phyloP scores from a whole-genome alignment of 345 rosid species.

The Eutrema heterophyllum region DNA sequence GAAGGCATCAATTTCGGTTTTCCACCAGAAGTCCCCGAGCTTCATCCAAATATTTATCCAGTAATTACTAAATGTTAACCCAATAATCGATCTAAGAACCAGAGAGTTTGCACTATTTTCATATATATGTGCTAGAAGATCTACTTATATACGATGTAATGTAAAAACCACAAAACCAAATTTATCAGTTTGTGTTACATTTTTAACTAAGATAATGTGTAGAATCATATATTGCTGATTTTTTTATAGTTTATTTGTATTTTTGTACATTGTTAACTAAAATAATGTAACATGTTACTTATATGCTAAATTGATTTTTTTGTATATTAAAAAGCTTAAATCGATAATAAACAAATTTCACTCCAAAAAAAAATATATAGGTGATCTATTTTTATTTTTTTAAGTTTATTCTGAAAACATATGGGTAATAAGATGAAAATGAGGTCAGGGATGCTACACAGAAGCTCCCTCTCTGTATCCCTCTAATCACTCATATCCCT shows the following conservation, averaged over 20 bases:
- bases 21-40: conserved; percentile 95
- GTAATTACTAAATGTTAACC: background rate
- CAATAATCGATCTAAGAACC: background rate
- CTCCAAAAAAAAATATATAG: background rate
- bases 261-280: background rate
- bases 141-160: background rate
- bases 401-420: too few species aligned
- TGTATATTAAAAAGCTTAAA: background rate
- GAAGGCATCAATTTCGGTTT: conserved; percentile 96
- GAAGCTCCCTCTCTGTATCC: too few species aligned
- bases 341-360: background rate
- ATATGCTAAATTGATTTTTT: background rate
- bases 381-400: too few species aligned
- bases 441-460: too few species aligned
- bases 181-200: background rate
- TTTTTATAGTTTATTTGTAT: background rate
- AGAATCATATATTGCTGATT: background rate
- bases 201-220: background rate
- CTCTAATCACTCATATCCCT: too few species aligned
- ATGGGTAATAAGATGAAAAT: too few species aligned
- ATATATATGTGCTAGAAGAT: background rate
- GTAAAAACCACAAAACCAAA: background rate
- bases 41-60: conserved; percentile 28
- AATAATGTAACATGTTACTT: background rate
- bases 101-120: background rate